These are phyloP conservation scores for Vicia faba DNA, from an alignment of 306 rosid species.

Conservation along the genomic window DNA sequence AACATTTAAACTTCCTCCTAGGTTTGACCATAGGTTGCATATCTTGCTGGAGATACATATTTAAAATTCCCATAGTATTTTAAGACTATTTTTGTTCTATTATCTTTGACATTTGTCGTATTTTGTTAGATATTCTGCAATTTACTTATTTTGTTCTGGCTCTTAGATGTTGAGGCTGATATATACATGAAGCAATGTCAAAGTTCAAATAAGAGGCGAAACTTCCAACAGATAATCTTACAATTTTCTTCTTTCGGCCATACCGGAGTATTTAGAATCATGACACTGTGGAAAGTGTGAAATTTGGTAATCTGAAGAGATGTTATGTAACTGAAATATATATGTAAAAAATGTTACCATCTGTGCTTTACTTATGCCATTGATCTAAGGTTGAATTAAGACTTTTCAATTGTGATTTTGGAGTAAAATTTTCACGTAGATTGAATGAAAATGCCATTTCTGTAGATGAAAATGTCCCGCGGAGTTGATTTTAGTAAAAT, in stretches of 20 bases:
- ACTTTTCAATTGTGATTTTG: neutral
- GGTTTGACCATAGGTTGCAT: conserved; percentile 19
- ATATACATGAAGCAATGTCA: conserved; percentile 18
- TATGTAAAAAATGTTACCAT: conserved; percentile 1
- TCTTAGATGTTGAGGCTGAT: conserved; percentile 1
- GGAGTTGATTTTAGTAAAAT: neutral
- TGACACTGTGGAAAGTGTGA: neutral
- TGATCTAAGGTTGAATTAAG: conserved; percentile 1
- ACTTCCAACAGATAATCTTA: conserved; percentile 1
- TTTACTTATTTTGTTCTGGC: conserved; percentile 1
- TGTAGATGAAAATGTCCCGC: neutral
- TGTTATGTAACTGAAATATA: neutral
- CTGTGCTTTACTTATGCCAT: neutral
- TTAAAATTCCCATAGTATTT: neutral
- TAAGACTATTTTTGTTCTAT: neutral
- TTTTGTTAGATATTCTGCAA: neutral
- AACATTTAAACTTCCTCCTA: neutral
- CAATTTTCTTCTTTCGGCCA: neutral
- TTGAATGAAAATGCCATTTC: conserved; percentile 10
- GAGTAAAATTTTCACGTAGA: neutral
- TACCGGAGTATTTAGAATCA: conserved; percentile 8
- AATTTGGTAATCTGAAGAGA: conserved; percentile 5
- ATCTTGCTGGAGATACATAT: neutral
- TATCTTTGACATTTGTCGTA: neutral
- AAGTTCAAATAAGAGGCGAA: neutral